These are phyloP conservation scores for Colletotrichum chrysophilum DNA, from an alignment of 2,329 filamentous ascomycete genomes.

Conservation along the genomic window DNA sequence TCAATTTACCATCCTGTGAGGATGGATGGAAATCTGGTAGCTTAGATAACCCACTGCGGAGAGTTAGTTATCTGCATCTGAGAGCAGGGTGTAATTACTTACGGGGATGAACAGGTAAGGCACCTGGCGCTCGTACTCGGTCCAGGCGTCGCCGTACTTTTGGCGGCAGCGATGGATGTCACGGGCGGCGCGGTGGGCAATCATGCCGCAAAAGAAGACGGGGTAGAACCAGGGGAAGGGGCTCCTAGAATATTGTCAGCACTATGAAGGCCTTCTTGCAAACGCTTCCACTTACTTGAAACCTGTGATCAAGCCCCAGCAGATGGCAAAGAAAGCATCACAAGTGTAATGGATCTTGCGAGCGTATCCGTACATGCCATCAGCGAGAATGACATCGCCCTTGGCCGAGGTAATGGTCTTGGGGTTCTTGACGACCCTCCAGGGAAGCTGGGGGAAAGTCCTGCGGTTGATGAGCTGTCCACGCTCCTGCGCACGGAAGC, in stretches of 20 bases:
- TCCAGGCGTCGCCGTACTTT: conserved; percentile 85
- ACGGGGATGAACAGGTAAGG: conserved; percentile 78
- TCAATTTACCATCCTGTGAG: not conserved
- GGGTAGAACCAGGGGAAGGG: conserved; percentile 93
- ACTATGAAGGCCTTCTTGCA: fast-evolving
- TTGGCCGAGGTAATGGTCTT: conserved; percentile 75
- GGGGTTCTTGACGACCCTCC: conserved; percentile 82
- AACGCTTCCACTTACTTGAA: conserved; percentile 51
- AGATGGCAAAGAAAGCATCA: conserved; percentile 78
- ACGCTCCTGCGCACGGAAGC: conserved; percentile 81
- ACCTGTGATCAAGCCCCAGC: conserved; percentile 82
- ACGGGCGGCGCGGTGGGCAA: conserved; percentile 75
- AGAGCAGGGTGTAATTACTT: conserved; percentile 22
- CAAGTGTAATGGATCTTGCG: conserved; percentile 71
- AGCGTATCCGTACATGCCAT: conserved; percentile 75
- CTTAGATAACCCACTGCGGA: not conserved
- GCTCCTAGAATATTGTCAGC: conserved; percentile 42
- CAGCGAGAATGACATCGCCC: conserved; percentile 79
- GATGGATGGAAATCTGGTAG: not conserved
- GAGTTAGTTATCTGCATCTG: not conserved
- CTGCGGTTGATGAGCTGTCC: conserved; percentile 74
- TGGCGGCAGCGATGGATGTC: conserved; percentile 77
- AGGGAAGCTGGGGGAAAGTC: conserved; percentile 90
- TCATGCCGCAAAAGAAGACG: conserved; percentile 81
- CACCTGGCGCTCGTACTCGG: conserved; percentile 79